Percentiles rank a stretch among this genome's conserved stretches.
Evolutionary conservation across 192 early-diverging fungal genomes (phyloP).

Genomic region (Borealophlyctis nickersoniae): DNA sequence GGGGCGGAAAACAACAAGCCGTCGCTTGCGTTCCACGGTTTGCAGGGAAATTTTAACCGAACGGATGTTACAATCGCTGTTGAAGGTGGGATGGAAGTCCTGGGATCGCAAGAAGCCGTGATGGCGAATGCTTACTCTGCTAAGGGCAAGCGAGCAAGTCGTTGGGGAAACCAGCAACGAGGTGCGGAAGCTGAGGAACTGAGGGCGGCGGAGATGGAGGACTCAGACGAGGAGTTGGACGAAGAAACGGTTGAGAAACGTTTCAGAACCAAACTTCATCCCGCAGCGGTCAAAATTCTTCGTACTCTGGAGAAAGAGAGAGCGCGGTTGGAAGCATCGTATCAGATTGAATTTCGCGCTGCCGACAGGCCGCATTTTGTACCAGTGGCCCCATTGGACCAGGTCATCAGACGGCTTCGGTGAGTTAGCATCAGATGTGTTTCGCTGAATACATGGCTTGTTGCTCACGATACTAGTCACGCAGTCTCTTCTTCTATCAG

Average conservation of each 20-base stretch:
- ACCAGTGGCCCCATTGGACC: slow-evolving; percentile 15
- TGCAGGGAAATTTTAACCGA: slow-evolving; percentile 4
- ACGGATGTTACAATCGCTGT: slow-evolving; percentile 19
- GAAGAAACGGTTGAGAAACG: slow-evolving; percentile 2
- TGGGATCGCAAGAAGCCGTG: slow-evolving; percentile 28
- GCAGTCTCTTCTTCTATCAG: slow-evolving; percentile 25
- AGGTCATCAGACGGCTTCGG: slow-evolving; percentile 25
- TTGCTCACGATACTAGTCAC: background rate
- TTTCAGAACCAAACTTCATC: slow-evolving; percentile 24
- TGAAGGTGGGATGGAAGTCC: slow-evolving; percentile 25
- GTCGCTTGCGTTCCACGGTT: background rate
- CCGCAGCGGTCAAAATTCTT: slow-evolving; percentile 22
- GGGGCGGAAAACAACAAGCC: background rate
- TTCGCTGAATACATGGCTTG: background rate
- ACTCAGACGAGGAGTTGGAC: slow-evolving; percentile 8
- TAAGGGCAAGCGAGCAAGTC: background rate
- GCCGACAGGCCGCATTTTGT: slow-evolving; percentile 23
- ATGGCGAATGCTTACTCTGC: background rate
- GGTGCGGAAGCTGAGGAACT: background rate
- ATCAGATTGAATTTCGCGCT: slow-evolving; percentile 23
- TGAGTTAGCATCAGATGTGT: background rate
- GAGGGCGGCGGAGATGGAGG: too few species aligned
- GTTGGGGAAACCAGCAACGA: background rate
- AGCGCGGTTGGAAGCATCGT: slow-evolving; percentile 26
- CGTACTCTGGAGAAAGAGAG: slow-evolving; percentile 27